Evolutionary conservation across 2,329 filamentous ascomycete genomes (phyloP), one percentile per base, ranked within the genome.

Genomic region (Cladophialophora psammophila): DNA sequence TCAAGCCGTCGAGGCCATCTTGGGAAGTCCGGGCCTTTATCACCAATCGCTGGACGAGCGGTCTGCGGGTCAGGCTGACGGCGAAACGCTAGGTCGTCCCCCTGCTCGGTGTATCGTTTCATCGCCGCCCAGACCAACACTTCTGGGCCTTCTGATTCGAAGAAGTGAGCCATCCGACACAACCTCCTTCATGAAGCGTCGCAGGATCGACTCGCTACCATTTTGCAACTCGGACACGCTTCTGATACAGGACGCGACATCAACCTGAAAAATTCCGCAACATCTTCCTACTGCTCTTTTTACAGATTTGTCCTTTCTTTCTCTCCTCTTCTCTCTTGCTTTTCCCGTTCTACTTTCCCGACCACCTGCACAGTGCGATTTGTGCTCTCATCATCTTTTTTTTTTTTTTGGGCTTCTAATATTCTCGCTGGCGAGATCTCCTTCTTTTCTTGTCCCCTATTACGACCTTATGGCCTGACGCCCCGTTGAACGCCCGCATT

Each of bases 101-200:
- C 48, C 18, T 13, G 35, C 35, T 54, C 35, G 50, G 8, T 45
- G 18, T n/a, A 38, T 36, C 58, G 68, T 69, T 69, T 69, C 68
- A 69, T 63, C 48, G 15, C 45, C 32, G 52, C 6, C 60, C 36
- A 42, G 40, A 48, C 61, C 36, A 52, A 45, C 3, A 50, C 52
- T 20, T 40, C 52, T 15, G 12, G 35, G 32, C 53, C 58, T 58
- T 57, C n/a, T 69, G 62, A 67, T 69, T 69, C 62, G 68, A 67
- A 45, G 45, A 34, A 50, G 45, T 18, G 53, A 36, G 7, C 59
- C 65, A 61, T 48, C 48, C 34, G 45, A 35, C 50, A 36, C 26
- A 26, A 32, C 57, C 55, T 69, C 65, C 35, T 65, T 67, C 65
- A 61, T 10, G 34, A 69, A 61, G 42, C 57, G 68, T 69, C 64